These are phyloP conservation scores for Poronia punctata DNA, from an alignment of 495 filamentous ascomycete genomes.

Conservation along the genomic window DNA sequence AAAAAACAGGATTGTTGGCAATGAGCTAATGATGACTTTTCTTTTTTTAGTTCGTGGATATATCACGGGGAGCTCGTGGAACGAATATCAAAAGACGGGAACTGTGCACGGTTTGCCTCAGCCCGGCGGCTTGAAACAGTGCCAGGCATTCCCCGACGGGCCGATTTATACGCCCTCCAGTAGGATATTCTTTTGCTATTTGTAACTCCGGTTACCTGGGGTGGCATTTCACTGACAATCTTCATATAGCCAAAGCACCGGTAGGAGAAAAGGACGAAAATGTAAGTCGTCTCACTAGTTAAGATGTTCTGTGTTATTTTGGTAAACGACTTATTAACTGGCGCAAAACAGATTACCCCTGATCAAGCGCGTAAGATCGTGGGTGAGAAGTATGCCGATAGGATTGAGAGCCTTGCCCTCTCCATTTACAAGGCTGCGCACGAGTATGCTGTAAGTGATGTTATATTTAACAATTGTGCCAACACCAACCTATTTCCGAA, in stretches of 20 bases:
- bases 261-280: conserved; percentile 83
- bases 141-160: conserved; percentile 58
- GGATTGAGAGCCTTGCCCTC: conserved; percentile 66
- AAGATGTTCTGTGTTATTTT: neutral
- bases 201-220: too few relatives aligned
- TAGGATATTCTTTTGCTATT: neutral
- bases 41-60: conserved; percentile 74
- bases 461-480: conserved; percentile 90
- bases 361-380: conserved; percentile 58
- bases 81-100: conserved; percentile 58
- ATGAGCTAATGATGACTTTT: too few relatives aligned
- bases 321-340: neutral
- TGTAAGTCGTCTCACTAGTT: conserved; percentile 3
- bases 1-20: too few relatives aligned
- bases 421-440: conserved; percentile 66
- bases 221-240: too few relatives aligned
- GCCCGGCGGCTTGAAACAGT: conserved; percentile 60
- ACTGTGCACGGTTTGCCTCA: conserved; percentile 77
- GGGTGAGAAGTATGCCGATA: conserved; percentile 65
- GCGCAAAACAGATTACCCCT: conserved; percentile 59
- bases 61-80: conserved; percentile 90
- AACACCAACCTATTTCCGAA: conserved; percentile 73
- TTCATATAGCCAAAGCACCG: conserved; percentile 72
- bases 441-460: conserved; percentile 65
- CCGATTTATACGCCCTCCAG: conserved; percentile 63